Evolutionary conservation across 805 yeast genomes (phyloP).

Genomic region (Metschnikowia henanensis): DNA sequence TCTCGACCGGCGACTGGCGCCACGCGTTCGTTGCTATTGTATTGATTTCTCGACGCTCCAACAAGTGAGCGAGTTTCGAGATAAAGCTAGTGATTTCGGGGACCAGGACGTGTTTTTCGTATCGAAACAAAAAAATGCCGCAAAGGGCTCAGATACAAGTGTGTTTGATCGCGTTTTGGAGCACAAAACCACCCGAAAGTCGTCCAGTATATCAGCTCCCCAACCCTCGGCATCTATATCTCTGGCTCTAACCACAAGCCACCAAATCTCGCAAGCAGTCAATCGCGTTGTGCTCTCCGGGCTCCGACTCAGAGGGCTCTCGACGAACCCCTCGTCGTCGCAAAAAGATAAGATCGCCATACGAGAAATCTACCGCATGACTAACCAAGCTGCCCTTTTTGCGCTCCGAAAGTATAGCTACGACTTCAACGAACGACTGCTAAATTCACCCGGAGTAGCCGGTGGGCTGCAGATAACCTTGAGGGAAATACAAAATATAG

Average conservation of each 20-base stretch:
- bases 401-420: conserved; percentile 38
- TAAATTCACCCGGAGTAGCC: conserved; percentile 4
- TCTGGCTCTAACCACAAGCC: conserved; percentile 24
- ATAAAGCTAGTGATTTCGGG: neutral
- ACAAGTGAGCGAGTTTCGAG: conserved; percentile 6
- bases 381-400: conserved; percentile 37
- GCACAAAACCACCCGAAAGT: conserved; percentile 20
- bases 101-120: conserved; percentile 8
- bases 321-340: conserved; percentile 21
- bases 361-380: conserved; percentile 43
- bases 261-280: conserved; percentile 34
- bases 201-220: conserved; percentile 11
- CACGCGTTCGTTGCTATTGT: conserved; percentile 18
- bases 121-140: conserved; percentile 3
- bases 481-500: conserved; percentile 37
- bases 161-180: conserved; percentile 39
- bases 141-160: conserved; percentile 19
- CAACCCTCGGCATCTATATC: conserved; percentile 9
- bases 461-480: conserved; percentile 20
- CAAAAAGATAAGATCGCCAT: conserved; percentile 35
- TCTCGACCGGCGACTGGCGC: conserved; percentile 15
- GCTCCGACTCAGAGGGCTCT: conserved; percentile 40
- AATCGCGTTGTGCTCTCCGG: conserved; percentile 41
- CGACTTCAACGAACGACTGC: conserved; percentile 20
- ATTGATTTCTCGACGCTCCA: conserved; percentile 21